These are phyloP conservation scores for Trifolium fragiferum DNA, from an alignment of 306 rosid species.

Conservation along the genomic window DNA sequence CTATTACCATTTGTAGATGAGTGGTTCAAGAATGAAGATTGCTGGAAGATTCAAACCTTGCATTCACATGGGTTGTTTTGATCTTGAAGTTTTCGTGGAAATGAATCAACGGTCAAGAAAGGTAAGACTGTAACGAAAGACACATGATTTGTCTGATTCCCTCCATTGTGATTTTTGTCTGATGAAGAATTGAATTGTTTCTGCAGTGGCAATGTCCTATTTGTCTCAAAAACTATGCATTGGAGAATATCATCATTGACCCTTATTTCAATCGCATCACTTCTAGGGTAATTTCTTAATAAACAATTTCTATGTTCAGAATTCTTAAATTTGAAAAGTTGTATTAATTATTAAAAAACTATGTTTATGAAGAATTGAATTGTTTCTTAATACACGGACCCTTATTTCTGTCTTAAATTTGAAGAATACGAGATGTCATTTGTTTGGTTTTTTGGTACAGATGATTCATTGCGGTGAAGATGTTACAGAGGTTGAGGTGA, in stretches of 20 bases:
- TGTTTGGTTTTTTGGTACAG: slow-evolving; percentile 53
- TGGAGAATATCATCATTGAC: slow-evolving; percentile 86
- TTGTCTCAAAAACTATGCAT: slow-evolving; percentile 88
- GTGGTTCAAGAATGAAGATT: slow-evolving; percentile 98
- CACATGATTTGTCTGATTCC: slow-evolving; percentile 14
- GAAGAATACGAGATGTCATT: slow-evolving; percentile 27
- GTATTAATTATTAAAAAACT: no score
- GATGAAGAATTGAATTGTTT: slow-evolving; percentile 46
- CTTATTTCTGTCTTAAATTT: neutral
- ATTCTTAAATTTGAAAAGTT: neutral
- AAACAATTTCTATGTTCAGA: slow-evolving; percentile 8
- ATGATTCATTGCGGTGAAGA: slow-evolving; percentile 89
- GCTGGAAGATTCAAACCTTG: slow-evolving; percentile 99
- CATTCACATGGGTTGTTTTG: slow-evolving; percentile 96
- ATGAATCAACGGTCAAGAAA: slow-evolving; percentile 95
- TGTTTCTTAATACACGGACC: no score
- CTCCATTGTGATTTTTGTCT: slow-evolving; percentile 32
- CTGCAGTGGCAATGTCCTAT: slow-evolving; percentile 99
- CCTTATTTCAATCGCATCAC: slow-evolving; percentile 92
- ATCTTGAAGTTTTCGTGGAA: slow-evolving; percentile 96
- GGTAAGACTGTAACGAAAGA: slow-evolving; percentile 54
- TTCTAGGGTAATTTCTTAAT: slow-evolving; percentile 61
- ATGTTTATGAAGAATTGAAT: no score
- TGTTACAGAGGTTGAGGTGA: slow-evolving; percentile 90
- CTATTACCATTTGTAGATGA: slow-evolving; percentile 64